These are phyloP conservation scores for Diospyros lotus DNA, from an alignment of 148 eudicot species.

Conservation along the genomic window DNA sequence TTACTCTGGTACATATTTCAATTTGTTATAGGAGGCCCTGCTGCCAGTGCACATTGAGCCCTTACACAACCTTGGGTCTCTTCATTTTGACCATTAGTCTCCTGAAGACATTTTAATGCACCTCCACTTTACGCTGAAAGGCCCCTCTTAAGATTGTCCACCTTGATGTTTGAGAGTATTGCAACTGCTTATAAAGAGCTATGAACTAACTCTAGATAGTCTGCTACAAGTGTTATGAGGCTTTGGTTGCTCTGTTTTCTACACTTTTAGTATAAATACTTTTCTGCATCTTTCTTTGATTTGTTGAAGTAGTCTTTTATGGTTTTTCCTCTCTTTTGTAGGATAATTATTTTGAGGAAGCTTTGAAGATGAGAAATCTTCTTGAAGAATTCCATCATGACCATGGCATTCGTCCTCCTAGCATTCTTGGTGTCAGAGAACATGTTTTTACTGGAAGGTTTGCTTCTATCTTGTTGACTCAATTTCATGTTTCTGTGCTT, in stretches of 20 bases:
- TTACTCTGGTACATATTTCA: too few species aligned
- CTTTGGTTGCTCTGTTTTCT: background rate
- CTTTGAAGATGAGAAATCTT: constrained; percentile 97
- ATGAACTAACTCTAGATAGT: background rate
- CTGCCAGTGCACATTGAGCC: too few species aligned
- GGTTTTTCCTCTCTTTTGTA: constrained; percentile 13
- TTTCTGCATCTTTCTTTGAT: background rate
- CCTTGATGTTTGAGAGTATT: too few species aligned
- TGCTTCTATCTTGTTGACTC: constrained; percentile 7
- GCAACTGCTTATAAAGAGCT: background rate
- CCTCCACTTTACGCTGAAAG: too few species aligned
- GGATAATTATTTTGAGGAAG: constrained; percentile 99
- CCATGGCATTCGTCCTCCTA: constrained; percentile 81
- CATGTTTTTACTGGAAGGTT: constrained; percentile 99
- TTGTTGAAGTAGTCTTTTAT: background rate
- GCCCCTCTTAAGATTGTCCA: too few species aligned
- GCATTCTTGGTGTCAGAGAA: constrained; percentile 98
- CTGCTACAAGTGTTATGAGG: background rate
- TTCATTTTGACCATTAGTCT: too few species aligned
- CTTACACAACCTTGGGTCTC: too few species aligned
- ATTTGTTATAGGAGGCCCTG: too few species aligned
- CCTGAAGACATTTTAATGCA: too few species aligned
- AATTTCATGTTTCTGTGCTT: background rate
- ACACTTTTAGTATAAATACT: background rate
- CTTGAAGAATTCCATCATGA: constrained; percentile 77